Conservation (phyloP, 805 yeast species). For the Tetrapisispora nanseiensis region DNA sequence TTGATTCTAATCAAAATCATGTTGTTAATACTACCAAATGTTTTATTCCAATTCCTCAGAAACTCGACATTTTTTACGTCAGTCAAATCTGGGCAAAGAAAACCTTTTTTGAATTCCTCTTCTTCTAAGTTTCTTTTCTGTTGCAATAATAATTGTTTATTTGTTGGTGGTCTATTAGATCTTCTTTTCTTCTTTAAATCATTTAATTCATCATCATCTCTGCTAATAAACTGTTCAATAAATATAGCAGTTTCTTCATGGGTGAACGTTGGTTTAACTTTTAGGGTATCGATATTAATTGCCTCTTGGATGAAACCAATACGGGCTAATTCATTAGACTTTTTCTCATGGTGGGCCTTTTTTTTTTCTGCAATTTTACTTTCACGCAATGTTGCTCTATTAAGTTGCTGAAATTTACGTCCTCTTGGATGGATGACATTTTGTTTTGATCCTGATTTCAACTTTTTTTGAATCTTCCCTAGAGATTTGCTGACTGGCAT, state of each 20-base stretch:
- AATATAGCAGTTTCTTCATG: slow-evolving; percentile 52
- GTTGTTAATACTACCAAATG: slow-evolving; percentile 63
- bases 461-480: slow-evolving; percentile 25
- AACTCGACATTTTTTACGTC: slow-evolving; percentile 47
- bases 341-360: slow-evolving; percentile 45
- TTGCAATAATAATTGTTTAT: slow-evolving; percentile 58
- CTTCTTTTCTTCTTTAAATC: slow-evolving; percentile 53
- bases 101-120: slow-evolving; percentile 60
- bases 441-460: slow-evolving; percentile 21
- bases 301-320: slow-evolving; percentile 51
- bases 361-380: slow-evolving; percentile 55
- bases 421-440: slow-evolving; percentile 67
- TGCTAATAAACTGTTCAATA: slow-evolving; percentile 49
- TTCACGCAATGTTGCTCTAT: slow-evolving; percentile 81
- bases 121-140: slow-evolving; percentile 51
- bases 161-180: slow-evolving; percentile 78
- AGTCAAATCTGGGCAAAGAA: slow-evolving; percentile 60
- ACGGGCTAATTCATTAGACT: slow-evolving; percentile 50
- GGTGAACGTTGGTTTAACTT: slow-evolving; percentile 36
- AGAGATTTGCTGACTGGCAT: slow-evolving; percentile 31
- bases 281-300: slow-evolving; percentile 33
- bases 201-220: slow-evolving; percentile 72
- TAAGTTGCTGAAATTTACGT: slow-evolving; percentile 73
- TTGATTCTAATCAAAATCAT: slow-evolving; percentile 40
- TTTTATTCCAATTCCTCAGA: slow-evolving; percentile 71